These are phyloP conservation scores for Adansonia grandidieri DNA, from an alignment of 441 rosid genomes.

Conservation along the genomic window DNA sequence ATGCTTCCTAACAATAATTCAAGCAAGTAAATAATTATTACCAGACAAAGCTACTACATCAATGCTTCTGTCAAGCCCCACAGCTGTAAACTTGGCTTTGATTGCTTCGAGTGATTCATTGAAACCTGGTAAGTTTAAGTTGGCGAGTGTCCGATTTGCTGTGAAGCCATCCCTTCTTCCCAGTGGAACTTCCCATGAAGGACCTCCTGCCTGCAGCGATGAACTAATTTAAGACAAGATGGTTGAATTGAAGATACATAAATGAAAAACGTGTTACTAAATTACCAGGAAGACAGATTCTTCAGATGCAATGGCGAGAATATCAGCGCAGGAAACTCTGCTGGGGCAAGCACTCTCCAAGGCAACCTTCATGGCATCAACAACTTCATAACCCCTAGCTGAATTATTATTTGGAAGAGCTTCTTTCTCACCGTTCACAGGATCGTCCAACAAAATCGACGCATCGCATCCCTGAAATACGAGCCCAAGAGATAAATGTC, in stretches of 20 bases:
- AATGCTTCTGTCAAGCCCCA: slow-evolving; percentile 48
- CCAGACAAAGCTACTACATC: slow-evolving; percentile 74
- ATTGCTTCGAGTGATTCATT: slow-evolving; percentile 29
- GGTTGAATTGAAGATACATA: background rate
- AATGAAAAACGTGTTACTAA: no score
- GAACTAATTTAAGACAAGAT: background rate
- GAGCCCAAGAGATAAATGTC: no score
- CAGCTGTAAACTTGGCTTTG: slow-evolving; percentile 37
- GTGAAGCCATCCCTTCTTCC: slow-evolving; percentile 58
- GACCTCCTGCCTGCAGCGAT: slow-evolving; percentile 49
- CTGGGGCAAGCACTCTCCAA: slow-evolving; percentile 51
- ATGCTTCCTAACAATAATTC: background rate
- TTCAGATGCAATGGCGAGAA: slow-evolving; percentile 53
- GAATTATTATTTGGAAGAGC: slow-evolving; percentile 46
- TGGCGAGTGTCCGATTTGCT: slow-evolving; percentile 42
- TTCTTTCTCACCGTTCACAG: slow-evolving; percentile 52
- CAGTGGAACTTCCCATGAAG: slow-evolving; percentile 47
- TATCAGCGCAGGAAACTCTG: slow-evolving; percentile 56
- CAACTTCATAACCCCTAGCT: slow-evolving; percentile 42
- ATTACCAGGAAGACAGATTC: slow-evolving; percentile 48
- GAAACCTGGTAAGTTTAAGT: slow-evolving; percentile 40
- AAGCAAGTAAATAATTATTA: slow-evolving; percentile 17
- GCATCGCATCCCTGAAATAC: slow-evolving; percentile 65
- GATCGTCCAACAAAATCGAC: slow-evolving; percentile 61
- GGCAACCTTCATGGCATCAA: slow-evolving; percentile 49